These are phyloP conservation scores for Diaporthe capsici DNA, from an alignment of 2,329 filamentous ascomycete genomes.

Conservation along the genomic window DNA sequence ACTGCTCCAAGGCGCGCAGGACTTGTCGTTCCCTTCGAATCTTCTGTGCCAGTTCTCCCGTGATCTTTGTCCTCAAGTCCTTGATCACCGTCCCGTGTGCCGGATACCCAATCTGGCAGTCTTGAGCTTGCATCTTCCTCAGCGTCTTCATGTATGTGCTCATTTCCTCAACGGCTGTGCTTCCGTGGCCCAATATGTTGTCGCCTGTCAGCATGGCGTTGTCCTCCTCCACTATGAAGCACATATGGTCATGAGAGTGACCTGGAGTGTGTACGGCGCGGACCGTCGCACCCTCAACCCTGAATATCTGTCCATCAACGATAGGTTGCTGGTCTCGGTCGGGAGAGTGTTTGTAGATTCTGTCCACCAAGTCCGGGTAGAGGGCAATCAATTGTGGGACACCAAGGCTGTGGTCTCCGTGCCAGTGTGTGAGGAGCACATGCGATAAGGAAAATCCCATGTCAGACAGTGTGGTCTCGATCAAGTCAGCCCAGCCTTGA, in stretches of 20 bases:
- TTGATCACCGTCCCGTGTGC: constrained; percentile 59
- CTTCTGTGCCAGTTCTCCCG: constrained; percentile 54
- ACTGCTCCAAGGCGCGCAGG: constrained; percentile 50
- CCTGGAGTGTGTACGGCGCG: constrained; percentile 74
- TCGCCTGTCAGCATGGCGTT: constrained; percentile 90
- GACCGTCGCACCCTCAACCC: constrained; percentile 74
- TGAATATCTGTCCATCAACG: constrained; percentile 67
- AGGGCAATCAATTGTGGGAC: constrained; percentile 68
- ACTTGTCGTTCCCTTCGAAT: constrained; percentile 56
- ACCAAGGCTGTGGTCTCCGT: constrained; percentile 79
- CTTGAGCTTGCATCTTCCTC: constrained; percentile 43
- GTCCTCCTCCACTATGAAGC: constrained; percentile 82
- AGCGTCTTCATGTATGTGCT: constrained; percentile 58
- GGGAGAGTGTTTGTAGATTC: constrained; percentile 54
- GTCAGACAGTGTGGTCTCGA: constrained; percentile 51
- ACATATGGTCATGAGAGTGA: constrained; percentile 87
- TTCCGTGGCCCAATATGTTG: constrained; percentile 90
- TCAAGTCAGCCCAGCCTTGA: constrained; percentile 66
- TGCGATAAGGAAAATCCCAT: constrained; percentile 54
- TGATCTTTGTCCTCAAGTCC: constrained; percentile 56
- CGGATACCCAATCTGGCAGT: constrained; percentile 58
- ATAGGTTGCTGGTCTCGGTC: constrained; percentile 50
- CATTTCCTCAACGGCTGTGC: constrained; percentile 87
- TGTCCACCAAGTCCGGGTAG: constrained; percentile 55
- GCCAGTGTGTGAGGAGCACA: constrained; percentile 80